Percentiles rank a stretch among this genome's conserved stretches.
Evolutionary conservation across 441 rosid genomes (phyloP).

Genomic region (Omphalea diandra): DNA sequence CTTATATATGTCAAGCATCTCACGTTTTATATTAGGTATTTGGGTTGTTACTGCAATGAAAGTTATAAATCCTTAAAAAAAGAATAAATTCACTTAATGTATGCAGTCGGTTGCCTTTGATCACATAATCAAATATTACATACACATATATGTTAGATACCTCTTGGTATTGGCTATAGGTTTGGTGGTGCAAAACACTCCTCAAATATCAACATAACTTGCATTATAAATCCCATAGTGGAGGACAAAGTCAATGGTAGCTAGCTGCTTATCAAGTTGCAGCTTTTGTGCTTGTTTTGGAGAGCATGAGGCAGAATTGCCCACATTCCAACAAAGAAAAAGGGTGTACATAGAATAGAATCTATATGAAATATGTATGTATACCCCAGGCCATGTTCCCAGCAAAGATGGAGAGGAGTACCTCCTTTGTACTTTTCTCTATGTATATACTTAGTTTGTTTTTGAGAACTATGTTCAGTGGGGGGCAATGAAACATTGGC

Average conservation of each 20-base stretch:
- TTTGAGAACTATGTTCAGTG: background rate
- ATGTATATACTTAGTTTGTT: background rate
- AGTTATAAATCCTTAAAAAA: too few relatives aligned
- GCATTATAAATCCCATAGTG: conserved; percentile 12
- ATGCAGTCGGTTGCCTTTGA: too few relatives aligned
- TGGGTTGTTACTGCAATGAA: too few relatives aligned
- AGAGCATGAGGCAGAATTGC: conserved; percentile 29
- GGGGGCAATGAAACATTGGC: background rate
- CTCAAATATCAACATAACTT: background rate
- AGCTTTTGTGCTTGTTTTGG: conserved; percentile 34
- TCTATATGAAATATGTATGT: too few relatives aligned
- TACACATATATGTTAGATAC: too few relatives aligned
- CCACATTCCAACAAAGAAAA: conserved; percentile 27
- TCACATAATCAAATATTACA: too few relatives aligned
- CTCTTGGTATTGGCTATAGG: too few relatives aligned
- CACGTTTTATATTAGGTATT: too few relatives aligned
- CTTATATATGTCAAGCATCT: too few relatives aligned
- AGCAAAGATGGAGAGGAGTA: background rate
- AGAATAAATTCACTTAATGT: too few relatives aligned
- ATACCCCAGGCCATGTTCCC: conserved; percentile 1
- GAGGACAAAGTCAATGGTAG: conserved; percentile 31
- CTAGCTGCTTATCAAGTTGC: conserved; percentile 32
- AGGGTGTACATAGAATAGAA: background rate
- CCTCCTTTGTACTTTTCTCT: conserved; percentile 8
- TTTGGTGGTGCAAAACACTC: too few relatives aligned